Evolutionary conservation across 2,329 filamentous ascomycete species (phyloP).

Genomic region (Graphilbum sp.): DNA sequence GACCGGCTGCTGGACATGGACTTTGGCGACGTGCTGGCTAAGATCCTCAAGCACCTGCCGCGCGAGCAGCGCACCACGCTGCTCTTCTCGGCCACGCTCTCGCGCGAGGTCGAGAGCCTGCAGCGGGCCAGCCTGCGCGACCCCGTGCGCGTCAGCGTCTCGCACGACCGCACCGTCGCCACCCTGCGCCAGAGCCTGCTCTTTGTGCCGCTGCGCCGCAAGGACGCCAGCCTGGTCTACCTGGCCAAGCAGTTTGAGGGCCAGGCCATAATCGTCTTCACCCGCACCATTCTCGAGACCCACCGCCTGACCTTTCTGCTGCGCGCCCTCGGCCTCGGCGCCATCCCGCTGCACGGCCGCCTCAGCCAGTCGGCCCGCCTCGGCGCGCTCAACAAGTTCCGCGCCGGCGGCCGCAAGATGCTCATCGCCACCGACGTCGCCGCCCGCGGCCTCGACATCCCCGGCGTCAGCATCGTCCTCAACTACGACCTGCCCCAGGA

Average conservation of each 20-base stretch:
- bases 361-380: slow-evolving; percentile 76
- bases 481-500: slow-evolving; percentile 76
- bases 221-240: slow-evolving; percentile 80
- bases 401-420: slow-evolving; percentile 62
- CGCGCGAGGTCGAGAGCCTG: slow-evolving; percentile 78
- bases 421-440: slow-evolving; percentile 91
- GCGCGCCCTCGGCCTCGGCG: slow-evolving; percentile 69
- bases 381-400: slow-evolving; percentile 82
- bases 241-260: slow-evolving; percentile 75
- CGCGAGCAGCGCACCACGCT: slow-evolving; percentile 64
- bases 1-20: slow-evolving; percentile 63
- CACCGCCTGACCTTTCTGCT: slow-evolving; percentile 74
- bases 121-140: slow-evolving; percentile 80
- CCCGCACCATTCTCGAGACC: slow-evolving; percentile 78
- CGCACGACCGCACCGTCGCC: slow-evolving; percentile 45
- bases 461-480: slow-evolving; percentile 71
- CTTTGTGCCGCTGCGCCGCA: slow-evolving; percentile 72
- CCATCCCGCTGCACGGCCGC: slow-evolving; percentile 85
- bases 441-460: slow-evolving; percentile 81
- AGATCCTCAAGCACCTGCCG: slow-evolving; percentile 76
- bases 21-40: slow-evolving; percentile 29
- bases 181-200: slow-evolving; percentile 76
- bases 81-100: slow-evolving; percentile 63
- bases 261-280: slow-evolving; percentile 81
- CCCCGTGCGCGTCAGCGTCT: slow-evolving; percentile 4